Percentiles rank a stretch among this genome's conserved stretches.
These are phyloP conservation scores for Haberlea rhodopensis DNA, from an alignment of 257 asterid species.

Conservation along the genomic window DNA sequence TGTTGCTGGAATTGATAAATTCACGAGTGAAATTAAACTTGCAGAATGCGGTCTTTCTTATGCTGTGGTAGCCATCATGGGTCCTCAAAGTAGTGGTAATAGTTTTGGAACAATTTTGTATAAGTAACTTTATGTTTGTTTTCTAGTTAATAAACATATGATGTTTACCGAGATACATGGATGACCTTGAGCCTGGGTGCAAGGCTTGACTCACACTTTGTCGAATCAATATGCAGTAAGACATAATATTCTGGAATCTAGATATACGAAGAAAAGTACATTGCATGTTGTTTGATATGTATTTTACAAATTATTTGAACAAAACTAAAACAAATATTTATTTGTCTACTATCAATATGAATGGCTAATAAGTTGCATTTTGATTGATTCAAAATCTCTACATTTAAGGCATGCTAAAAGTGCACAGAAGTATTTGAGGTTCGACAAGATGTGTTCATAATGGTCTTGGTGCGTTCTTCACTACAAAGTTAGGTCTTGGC, in stretches of 20 bases:
- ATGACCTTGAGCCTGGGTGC: too few species aligned
- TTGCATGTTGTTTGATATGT: not conserved
- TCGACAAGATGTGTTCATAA: not conserved
- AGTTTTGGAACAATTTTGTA: not conserved
- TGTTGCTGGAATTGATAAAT: conserved; percentile 63
- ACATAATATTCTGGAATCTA: too few species aligned
- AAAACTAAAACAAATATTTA: too few species aligned
- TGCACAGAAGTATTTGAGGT: not conserved
- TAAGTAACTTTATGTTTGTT: too few species aligned
- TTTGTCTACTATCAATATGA: not conserved
- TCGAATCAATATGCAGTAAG: not conserved
- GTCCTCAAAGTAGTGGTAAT: conserved; percentile 99
- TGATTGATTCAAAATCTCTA: not conserved
- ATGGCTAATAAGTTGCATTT: not conserved
- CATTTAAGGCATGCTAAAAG: not conserved
- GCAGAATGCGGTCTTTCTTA: conserved; percentile 95
- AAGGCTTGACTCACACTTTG: too few species aligned
- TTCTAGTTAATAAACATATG: not conserved
- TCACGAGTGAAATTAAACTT: conserved; percentile 76
- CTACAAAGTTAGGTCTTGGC: not conserved
- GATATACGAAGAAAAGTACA: not conserved
- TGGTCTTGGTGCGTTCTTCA: not conserved
- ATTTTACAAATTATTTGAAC: not conserved
- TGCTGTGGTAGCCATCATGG: conserved; percentile 97
- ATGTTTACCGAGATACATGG: too few species aligned